Base-by-base conservation (phyloP, 495 filamentous ascomycete species). In the Filosporella fistucella region DNA sequence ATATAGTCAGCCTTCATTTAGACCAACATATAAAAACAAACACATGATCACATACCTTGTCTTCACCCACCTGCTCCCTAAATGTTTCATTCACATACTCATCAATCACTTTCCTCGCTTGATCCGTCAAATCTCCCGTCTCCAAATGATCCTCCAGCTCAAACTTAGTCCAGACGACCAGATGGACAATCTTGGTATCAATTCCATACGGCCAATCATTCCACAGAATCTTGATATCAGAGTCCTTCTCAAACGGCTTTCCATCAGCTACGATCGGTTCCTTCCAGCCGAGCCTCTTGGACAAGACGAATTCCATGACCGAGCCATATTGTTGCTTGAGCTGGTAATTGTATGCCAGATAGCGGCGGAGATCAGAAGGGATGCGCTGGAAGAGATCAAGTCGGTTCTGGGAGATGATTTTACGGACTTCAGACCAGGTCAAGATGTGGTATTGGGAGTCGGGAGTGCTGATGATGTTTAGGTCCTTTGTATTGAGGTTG, bases 121-220 rank as follows among this genome's bases (percentile, higher is more conserved):
- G 53, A 8, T 75, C 65, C 4, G 85, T 89, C 54, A 93, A 59
- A 51, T 87, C 79, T 22, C 71, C 82, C 2, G 80, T 89, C 17
- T 46, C 67, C 1, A 74, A 72, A 56, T 84, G 80, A 29, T 86
- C 76, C 52, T 85, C 78, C 26, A 91, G 25, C 43, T 39, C 52
- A 30, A 94, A 95, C 63, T 94, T 95, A n/a, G 85, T 90, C 89
- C 89, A 95, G 9, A 94, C 77, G 13, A 93, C 86, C 17, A 94
- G 66, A 59, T 95, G 89, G 8, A 89, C 78, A 44, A 95, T 89
- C 46, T 70, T 70, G 25, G 68, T 54, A 48, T 90, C 86, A 44
- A 94, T 68, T 0, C 88, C 89, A 55, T 95, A 95, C 2, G 89
- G 89, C 88, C 89, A 95, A 71, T 95, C 89, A 58, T 95, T 95